Base-by-base conservation (phyloP, 2,329 filamentous ascomycete species). In the Diaporthe capsici region DNA sequence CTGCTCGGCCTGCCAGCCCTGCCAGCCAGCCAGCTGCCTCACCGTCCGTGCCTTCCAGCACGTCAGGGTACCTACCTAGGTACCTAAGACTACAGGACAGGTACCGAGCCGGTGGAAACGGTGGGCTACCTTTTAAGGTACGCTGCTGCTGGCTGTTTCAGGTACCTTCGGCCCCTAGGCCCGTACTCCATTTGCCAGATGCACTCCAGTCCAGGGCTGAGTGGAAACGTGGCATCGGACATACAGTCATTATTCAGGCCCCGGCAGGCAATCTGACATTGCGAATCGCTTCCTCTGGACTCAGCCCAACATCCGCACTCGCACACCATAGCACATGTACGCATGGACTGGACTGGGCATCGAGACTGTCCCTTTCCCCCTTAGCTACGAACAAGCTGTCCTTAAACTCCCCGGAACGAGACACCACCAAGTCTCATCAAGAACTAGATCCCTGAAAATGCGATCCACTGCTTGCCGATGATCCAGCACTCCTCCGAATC, bases 191-290 rank as follows among this genome's bases (percentile, higher is more conserved):
- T 53, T 55, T 70, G 25, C 63, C 63, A 57, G 28, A 57, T 31
- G 55, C 10, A 34, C 34, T 58, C 55, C 65, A 70, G 49, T 58
- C 55, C 65, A 70, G 49, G 65, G 65, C 65, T 55, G 49, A 70
- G 65, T 55, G 65, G 65, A 70, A 70, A 70, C 65, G 65, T 70
- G 65, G 65, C 65, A 70, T 70, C 49, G 65, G 65, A 70, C 49
- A 55, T 55, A 42, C 34, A 55, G 47, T 12, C 34, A 70, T 55
- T 70, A 70, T 55, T 55, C 34, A 55, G n/a, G 17, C 15, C 65
- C 22, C 65, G 65, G 65, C 65, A 70, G 65, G 65, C 65, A 70
- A 70, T 55, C 65, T 70, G 47, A 53, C 65, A 55, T 70, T 70
- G 65, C n/a, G 65, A 55, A 70, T 70, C 49, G 65, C 65, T 55